Evolutionary conservation across 2,329 filamentous ascomycete genomes (phyloP), one percentile per base, ranked within the genome.

Genomic region (Colletotrichum sublineola): DNA sequence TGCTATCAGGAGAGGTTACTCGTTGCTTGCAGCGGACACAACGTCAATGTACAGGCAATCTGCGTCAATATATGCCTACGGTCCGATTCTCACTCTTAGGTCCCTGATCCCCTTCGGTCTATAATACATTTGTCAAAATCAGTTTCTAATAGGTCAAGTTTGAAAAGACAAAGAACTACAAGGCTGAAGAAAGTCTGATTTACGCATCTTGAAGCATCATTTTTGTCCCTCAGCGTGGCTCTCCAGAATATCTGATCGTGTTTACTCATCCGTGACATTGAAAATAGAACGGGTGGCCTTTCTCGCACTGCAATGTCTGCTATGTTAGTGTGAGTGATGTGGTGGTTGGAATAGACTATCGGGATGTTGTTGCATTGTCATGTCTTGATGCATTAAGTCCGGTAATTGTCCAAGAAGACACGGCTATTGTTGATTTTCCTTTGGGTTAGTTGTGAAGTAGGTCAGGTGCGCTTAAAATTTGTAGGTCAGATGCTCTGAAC

Each of bases 11-110:
- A 71, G 42, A 40, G 38, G 48, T 48, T 15, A 18, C 11, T 36
- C 38, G 48, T 71, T 48, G 48, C 58, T 20, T 29, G 44, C 2
- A 31, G 67, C 2, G 55, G 63, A 9, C 63, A 71, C 12, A 67
- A 71, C 36, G 50, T 69, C 58, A 62, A 62, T 46, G 44, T n/a
- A n/a, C 5, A 9, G 7, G 44, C 7, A n/a, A 1, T 9, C 18
- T 1, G 18, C 11, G 42, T n/a, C 44, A 9, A n/a, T 46, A 14
- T 9, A 44, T 20, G 9, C 18, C 15, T 20, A 44, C 11, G 53
- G 11, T 50, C 14, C n/a, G 11, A 9, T 24, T 29, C n/a, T 24
- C 12, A 4, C 5, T 14, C 0, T 29, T 50, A 29, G 3, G 1
- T 20, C 14, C n/a, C 46, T 50, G 46, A 48, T 15, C 4, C 6